phyloP scores from a whole-genome alignment of 116 monocot genomes.

The Posidonia oceanica region DNA sequence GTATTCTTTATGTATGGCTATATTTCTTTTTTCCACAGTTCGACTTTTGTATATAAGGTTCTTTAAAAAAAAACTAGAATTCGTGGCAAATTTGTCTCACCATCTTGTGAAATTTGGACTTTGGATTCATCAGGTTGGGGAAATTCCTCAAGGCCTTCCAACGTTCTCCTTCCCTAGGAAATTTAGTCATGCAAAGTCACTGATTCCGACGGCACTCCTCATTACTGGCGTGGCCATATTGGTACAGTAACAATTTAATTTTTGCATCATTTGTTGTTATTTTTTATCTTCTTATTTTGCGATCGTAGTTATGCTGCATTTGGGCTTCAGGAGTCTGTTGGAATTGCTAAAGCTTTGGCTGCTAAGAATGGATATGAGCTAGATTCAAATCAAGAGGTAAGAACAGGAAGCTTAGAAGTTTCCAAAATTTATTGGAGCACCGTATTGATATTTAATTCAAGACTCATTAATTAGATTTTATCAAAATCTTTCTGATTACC shows the following conservation, averaged over 20 bases:
- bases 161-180: constrained; percentile 70
- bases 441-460: too few relatives aligned
- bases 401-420: background rate
- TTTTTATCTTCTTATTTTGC: constrained; percentile 5
- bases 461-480: too few relatives aligned
- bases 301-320: background rate
- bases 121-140: constrained; percentile 58
- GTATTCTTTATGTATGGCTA: too few relatives aligned
- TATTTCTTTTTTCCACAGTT: too few relatives aligned
- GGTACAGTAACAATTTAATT: constrained; percentile 29
- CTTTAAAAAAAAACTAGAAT: background rate
- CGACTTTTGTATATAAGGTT: too few relatives aligned
- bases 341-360: constrained; percentile 93
- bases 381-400: constrained; percentile 94
- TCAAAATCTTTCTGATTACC: too few relatives aligned
- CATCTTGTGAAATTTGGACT: constrained; percentile 5
- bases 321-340: constrained; percentile 67
- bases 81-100: constrained; percentile 1
- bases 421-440: too few relatives aligned
- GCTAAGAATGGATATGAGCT: constrained; percentile 93
- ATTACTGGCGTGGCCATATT: constrained; percentile 96
- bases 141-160: constrained; percentile 92
- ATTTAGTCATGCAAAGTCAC: constrained; percentile 70
- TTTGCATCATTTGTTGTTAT: background rate
- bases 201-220: constrained; percentile 82